phyloP scores from a whole-genome alignment of 208 protist genomes.

The Trypanosoma congolense region DNA sequence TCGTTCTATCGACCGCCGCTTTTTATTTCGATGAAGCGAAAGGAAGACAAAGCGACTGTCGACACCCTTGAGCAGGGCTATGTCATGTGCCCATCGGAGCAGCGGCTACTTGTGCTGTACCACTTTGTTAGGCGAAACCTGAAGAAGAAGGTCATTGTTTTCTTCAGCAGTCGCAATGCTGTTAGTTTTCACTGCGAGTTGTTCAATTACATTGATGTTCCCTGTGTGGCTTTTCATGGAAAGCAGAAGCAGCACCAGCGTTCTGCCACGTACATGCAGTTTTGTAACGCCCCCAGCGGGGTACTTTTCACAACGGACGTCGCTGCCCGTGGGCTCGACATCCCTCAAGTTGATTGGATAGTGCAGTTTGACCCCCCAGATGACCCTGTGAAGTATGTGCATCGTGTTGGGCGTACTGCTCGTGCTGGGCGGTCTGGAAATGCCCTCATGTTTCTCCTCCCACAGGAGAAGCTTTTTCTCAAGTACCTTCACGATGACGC shows the following conservation, averaged over 20 bases:
- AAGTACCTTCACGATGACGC: slow-evolving; percentile 97
- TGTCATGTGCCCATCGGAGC: slow-evolving; percentile 93
- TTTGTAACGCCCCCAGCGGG: slow-evolving; percentile 96
- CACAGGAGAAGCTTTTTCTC: slow-evolving; percentile 97
- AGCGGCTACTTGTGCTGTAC: slow-evolving; percentile 97
- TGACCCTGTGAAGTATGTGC: slow-evolving; percentile 99
- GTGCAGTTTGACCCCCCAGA: slow-evolving; percentile 99
- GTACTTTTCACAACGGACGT: slow-evolving; percentile 99
- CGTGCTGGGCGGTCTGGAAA: slow-evolving; percentile 90
- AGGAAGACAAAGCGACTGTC: slow-evolving; percentile 89
- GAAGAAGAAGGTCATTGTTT: slow-evolving; percentile 98
- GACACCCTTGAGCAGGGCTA: slow-evolving; percentile 97
- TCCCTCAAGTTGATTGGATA: slow-evolving; percentile 99
- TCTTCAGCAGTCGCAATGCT: slow-evolving; percentile 97
- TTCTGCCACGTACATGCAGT: slow-evolving; percentile 99
- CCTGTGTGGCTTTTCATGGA: slow-evolving; percentile 98
- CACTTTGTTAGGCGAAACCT: slow-evolving; percentile 98
- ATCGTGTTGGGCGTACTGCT: slow-evolving; percentile 98
- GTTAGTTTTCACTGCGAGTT: slow-evolving; percentile 99
- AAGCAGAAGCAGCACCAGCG: slow-evolving; percentile 99
- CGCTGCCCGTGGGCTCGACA: slow-evolving; percentile 98
- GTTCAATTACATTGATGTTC: slow-evolving; percentile 99
- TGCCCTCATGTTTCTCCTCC: slow-evolving; percentile 98
- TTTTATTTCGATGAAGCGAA: slow-evolving; percentile 96
- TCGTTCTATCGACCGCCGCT: slow-evolving; percentile 92